Evolutionary conservation across 345 rosid species (phyloP), one percentile per base, ranked within the genome.

Genomic region (Citrus mangshanensis): DNA sequence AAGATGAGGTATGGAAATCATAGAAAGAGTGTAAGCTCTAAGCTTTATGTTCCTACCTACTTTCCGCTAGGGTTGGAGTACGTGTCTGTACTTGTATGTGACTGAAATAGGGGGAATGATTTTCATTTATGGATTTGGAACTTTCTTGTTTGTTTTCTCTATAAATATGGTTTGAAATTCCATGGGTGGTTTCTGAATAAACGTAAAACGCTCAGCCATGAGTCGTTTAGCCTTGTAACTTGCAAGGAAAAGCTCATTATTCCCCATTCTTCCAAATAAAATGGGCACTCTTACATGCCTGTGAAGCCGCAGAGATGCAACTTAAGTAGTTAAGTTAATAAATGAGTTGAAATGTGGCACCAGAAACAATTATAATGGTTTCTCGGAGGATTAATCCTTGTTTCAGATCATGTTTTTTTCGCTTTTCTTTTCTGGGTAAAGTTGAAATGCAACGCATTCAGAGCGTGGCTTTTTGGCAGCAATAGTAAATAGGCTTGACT

Each of bases 11-110:
- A 49, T 65, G 63, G 42, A 37, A 56, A 16, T 61, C 8, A 28
- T 27, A 66, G 59, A 74, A 74, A 51, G 37, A 8, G 30, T 59
- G 32, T 27, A 49, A 62, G 64, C 69, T 12, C 73, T 35, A 54
- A 62, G 64, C 69, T 12, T 68, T 35, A 54, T 13, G 2, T 56
- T 16, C 30, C 9, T 78, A 24, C 7, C 30, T 55, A n/a, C 19
- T 59, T 74, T 40, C 66, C 19, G 25, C 77, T 9, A 60, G 74
- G 35, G 19, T 32, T 49, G 22, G 27, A 54, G 58, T 54, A 4
- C 0, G 16, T 13, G 59, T 65, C 24, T 83, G 82, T 83, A 79
- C 16, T 72, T 72, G 49, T 60, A 40, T 75, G 64, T 64, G 9
- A 25, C 22, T 42, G 61, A 21, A 64, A 14, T 24, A 32, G 42